Percentiles rank a stretch among this genome's conserved stretches.
Conservation (phyloP, 2,329 filamentous ascomycete genomes). For the Cladorrhinum sp. region DNA sequence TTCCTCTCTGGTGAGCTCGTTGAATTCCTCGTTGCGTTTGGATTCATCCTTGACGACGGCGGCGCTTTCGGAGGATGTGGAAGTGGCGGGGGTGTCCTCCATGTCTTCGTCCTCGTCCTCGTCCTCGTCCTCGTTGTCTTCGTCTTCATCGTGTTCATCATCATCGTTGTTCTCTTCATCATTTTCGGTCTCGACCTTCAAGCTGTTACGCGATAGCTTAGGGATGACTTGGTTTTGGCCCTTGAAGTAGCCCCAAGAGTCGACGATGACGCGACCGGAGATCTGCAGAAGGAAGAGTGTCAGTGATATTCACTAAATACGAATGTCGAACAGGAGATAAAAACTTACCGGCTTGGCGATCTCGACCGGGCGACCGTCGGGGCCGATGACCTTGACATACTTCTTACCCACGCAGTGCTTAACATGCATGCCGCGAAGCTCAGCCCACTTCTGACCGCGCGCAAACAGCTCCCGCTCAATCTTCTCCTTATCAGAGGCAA, state of each 20-base stretch:
- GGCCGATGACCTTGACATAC: conserved; percentile 4
- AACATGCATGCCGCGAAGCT: conserved; percentile 11
- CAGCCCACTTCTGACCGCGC: conserved; percentile 6
- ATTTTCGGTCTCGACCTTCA: background rate
- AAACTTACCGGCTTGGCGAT: background rate
- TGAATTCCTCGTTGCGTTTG: conserved; percentile 8
- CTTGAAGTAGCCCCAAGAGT: background rate
- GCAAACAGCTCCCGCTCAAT: conserved; percentile 8
- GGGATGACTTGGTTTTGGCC: background rate
- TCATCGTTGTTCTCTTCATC: background rate
- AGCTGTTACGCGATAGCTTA: background rate
- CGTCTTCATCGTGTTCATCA: background rate
- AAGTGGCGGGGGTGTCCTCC: background rate
- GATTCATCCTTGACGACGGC: background rate
- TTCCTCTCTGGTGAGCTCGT: background rate
- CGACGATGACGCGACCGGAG: background rate
- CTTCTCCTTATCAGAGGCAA: conserved; percentile 5
- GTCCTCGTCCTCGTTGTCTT: background rate
- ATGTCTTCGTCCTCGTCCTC: background rate
- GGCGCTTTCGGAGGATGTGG: background rate
- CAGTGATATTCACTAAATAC: background rate
- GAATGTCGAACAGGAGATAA: background rate
- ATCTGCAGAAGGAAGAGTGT: background rate
- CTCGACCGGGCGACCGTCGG: background rate
- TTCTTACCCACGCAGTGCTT: conserved; percentile 7